Conservation (phyloP, 176 grass and related monocot species). For the Bonia amplexicaulis region DNA sequence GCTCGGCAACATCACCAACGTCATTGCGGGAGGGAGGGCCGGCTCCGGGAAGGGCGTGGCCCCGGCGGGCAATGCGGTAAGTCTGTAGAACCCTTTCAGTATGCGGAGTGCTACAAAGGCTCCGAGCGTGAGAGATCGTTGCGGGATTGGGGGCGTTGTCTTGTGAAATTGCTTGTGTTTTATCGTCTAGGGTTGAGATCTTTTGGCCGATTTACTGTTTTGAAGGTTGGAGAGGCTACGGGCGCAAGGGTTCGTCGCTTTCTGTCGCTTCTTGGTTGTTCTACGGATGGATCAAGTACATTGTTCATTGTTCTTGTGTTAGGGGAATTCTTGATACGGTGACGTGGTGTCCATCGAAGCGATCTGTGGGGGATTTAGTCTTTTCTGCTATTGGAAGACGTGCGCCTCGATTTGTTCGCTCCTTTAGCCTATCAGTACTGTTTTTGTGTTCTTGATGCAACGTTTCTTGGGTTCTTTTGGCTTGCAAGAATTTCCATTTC, state of each 20-base stretch:
- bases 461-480: not conserved
- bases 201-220: not conserved
- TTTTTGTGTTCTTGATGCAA: not conserved
- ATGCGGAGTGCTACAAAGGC: too few species aligned
- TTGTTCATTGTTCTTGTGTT: not conserved
- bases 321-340: not conserved
- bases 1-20: slow-evolving; percentile 74
- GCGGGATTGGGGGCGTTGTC: not conserved
- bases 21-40: not conserved
- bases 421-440: not conserved
- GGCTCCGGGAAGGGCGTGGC: slow-evolving; percentile 25
- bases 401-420: not conserved
- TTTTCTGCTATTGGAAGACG: not conserved
- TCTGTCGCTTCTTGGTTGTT: not conserved
- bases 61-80: slow-evolving; percentile 25
- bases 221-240: not conserved
- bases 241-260: not conserved
- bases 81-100: not conserved
- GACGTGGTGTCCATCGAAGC: not conserved
- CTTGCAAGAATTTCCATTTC: not conserved
- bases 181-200: not conserved
- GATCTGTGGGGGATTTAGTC: not conserved
- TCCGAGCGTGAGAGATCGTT: not conserved
- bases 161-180: not conserved
- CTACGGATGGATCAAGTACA: not conserved